These are phyloP conservation scores for Zygotorulaspora mrakii DNA, from an alignment of 1,139 yeast genomes.

Conservation along the genomic window DNA sequence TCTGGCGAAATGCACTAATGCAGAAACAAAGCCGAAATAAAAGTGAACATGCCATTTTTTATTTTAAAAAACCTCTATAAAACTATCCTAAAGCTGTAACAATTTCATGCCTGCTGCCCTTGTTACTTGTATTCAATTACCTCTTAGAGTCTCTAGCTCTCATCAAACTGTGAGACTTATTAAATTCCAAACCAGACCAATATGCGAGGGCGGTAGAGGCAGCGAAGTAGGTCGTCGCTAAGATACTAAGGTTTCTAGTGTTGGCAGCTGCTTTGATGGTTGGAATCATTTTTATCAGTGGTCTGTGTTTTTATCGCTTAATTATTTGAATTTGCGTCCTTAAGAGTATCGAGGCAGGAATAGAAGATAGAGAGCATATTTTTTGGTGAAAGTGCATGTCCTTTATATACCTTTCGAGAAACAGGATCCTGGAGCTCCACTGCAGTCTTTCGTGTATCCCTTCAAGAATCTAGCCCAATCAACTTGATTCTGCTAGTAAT, in stretches of 20 bases:
- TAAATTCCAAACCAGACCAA: constrained; percentile 21
- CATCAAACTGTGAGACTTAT: constrained; percentile 14
- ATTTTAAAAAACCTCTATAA: no score
- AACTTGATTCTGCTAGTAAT: no score
- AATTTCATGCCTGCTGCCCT: constrained; percentile 2
- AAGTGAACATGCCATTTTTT: no score
- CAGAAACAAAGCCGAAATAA: no score
- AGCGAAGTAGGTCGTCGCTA: constrained; percentile 18
- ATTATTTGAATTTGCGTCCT: background rate
- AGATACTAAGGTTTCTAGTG: constrained; percentile 19
- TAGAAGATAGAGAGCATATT: background rate
- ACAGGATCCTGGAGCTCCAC: background rate
- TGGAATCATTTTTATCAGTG: constrained; percentile 15
- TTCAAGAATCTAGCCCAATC: background rate
- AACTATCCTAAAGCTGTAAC: background rate
- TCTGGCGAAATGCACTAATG: no score
- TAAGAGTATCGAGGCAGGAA: background rate
- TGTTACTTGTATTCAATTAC: background rate
- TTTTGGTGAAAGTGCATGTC: background rate
- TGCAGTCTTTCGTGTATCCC: background rate
- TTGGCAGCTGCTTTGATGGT: constrained; percentile 20
- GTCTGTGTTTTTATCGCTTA: background rate
- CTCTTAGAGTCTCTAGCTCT: constrained; percentile 18
- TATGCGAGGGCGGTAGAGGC: constrained; percentile 18
- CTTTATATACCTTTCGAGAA: background rate